Conservation (phyloP, 2,329 filamentous ascomycete genomes). For the Arachnopeziza araneosa region DNA sequence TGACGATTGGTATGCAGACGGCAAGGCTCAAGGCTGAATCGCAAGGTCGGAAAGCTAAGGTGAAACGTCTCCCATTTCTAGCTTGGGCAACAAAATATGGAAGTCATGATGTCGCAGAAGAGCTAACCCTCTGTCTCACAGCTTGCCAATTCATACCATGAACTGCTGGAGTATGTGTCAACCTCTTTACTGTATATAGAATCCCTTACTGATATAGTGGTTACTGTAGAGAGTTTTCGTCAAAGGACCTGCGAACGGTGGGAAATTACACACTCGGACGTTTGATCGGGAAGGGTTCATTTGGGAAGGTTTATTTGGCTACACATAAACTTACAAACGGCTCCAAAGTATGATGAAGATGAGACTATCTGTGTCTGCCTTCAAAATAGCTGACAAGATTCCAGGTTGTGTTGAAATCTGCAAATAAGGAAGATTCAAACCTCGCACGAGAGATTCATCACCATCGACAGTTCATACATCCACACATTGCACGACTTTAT, state of each 20-base stretch:
- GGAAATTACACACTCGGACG: constrained; percentile 91
- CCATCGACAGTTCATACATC: constrained; percentile 94
- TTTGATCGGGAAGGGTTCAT: constrained; percentile 94
- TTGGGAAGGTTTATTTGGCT: constrained; percentile 96
- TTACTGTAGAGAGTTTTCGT: constrained; percentile 76
- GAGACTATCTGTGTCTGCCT: neutral
- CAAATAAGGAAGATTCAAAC: constrained; percentile 92
- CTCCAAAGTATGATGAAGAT: constrained; percentile 64
- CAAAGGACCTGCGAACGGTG: constrained; percentile 82
- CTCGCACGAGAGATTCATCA: constrained; percentile 97
- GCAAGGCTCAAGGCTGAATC: constrained; percentile 52
- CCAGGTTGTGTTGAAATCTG: constrained; percentile 96
- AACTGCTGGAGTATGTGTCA: constrained; percentile 79
- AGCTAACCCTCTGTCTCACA: constrained; percentile 40
- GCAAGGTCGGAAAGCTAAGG: constrained; percentile 59
- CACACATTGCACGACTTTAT: constrained; percentile 93
- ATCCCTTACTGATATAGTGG: constrained; percentile 21
- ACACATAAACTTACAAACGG: constrained; percentile 97
- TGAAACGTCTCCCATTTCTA: constrained; percentile 18
- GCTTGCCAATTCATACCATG: constrained; percentile 96
- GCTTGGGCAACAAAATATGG: constrained; percentile 5
- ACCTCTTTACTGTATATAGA: neutral
- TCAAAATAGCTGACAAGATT: constrained; percentile 10
- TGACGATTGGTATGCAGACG: constrained; percentile 36
- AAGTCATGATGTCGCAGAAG: constrained; percentile 13